Base-by-base conservation (phyloP, 306 rosid species). In the Heteromeles arbutifolia region DNA sequence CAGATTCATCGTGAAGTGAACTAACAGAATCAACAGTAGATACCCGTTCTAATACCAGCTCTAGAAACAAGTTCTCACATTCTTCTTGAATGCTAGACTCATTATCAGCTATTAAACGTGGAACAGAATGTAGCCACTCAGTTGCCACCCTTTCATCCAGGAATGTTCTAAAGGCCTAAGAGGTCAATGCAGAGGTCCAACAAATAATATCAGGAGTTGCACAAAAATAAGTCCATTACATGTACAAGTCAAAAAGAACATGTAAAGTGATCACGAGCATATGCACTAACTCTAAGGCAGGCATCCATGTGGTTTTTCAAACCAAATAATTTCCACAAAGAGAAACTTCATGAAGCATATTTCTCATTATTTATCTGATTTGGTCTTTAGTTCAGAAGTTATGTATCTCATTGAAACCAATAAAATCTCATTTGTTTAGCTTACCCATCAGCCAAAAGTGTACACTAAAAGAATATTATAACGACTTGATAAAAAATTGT, bases 51-150 rank as follows among this genome's bases (percentile, higher is more conserved):
- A 94, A 72, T 66, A 94, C 93, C 78, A 94, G 87, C 77, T 94
- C 97, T 68, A 82, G 83, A 85, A 94, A 94, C 89, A 88, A 68
- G 80, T 90, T 84, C 76, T 90, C 95, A 82, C 96, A 90, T 87
- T 94, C 98, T 85, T 92, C 98, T 86, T 92, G 98, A 84, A 94
- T 86, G 86, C 97, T 90, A 78, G 92, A 70, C 85, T 94, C 98
- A 74, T 90, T 91, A 77, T 94, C 98, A 48, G 88, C 45, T 72
- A 92, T 87, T 70, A 90, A 80, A 69, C 89, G 93, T 5, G 97
- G 98, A 84, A 94, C 86, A 53, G 98, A 92, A 76, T 87, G 96
- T 70, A 94, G 89, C 98, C 98, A 92, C 83, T 94, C 96, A 32
- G 67, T 84, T 58, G 83, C 85, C 77, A 94, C 97, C 74, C 82